Percentiles rank a stretch among this genome's conserved stretches.
Conservation (phyloP, 768 basidiomycete genomes). For the Mycena filopes region DNA sequence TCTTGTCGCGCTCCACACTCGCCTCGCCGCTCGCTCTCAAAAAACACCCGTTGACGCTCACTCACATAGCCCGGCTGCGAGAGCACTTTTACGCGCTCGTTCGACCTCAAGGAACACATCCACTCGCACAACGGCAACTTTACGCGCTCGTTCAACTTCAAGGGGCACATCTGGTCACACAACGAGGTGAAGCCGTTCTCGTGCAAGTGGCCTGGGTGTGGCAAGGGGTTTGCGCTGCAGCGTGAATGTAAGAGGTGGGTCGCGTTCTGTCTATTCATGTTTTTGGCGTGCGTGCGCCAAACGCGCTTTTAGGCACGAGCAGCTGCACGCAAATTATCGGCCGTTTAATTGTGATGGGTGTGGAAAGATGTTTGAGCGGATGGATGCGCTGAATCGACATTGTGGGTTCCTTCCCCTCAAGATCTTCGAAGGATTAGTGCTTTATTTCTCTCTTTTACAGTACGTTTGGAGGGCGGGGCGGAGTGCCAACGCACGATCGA, state of each 20-base stretch:
- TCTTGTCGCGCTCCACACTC: too few species aligned
- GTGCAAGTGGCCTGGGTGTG: conserved; percentile 95
- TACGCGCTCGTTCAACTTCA: conserved; percentile 93
- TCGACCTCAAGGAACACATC: conserved; percentile 90
- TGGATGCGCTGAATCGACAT: conserved; percentile 96
- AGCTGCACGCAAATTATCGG: conserved; percentile 91
- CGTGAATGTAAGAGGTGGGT: conserved; percentile 83
- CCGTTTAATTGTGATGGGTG: conserved; percentile 96
- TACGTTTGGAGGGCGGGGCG: conserved; percentile 84
- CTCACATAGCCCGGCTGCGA: conserved; percentile 68
- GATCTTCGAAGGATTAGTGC: too few species aligned
- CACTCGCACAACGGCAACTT: conserved; percentile 84
- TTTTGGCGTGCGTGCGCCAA: too few species aligned
- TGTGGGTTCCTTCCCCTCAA: conserved; percentile 63
- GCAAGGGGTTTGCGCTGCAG: conserved; percentile 92
- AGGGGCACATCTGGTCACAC: conserved; percentile 95
- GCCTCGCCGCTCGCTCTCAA: too few species aligned
- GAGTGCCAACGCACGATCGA: conserved; percentile 68
- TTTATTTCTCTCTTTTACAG: conserved; percentile 44
- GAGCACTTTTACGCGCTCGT: too few species aligned
- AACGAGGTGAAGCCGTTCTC: conserved; percentile 82
- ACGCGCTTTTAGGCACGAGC: conserved; percentile 73
- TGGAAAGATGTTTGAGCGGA: conserved; percentile 90
- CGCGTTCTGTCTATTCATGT: too few species aligned
- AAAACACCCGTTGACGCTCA: too few species aligned